Base-by-base conservation (phyloP, 768 basidiomycete species). In the Panellus pusillus region DNA sequence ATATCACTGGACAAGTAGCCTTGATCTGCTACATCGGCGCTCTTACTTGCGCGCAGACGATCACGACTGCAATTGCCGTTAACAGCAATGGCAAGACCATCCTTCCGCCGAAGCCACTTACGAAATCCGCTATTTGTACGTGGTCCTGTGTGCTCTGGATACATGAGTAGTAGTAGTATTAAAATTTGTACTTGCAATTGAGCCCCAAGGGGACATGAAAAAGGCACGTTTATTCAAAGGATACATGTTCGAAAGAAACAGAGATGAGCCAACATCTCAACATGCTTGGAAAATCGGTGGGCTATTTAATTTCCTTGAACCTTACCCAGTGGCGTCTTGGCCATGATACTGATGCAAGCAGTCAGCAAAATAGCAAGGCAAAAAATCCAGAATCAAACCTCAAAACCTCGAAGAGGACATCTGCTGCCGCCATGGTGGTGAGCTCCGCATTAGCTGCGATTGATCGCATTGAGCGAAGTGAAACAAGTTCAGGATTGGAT, bases 11-110 rank as follows among this genome's bases (percentile, higher is more conserved):
- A 24, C 86, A 85, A 66, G 71, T 84, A 6, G 50, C 67, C 12
- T 54, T 68, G 19, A 63, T 89, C 41, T 87, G 84, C 63, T 86
- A 83, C 6, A 89, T 89, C 48, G 87, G 89, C n/a, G n/a, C n/a
- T 63, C 88, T 82, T 55, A 87, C 84, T 18, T 88, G 86, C 55
- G 87, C 87, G 7, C 85, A 89, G 67, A 89, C 89, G 87, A 87
- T 89, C 52, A 79, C 86, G 12, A 84, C 84, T 9, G 86, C 85
- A 2, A 79, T 89, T 37, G 75, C 81, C 9, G 85, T 89, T 1
- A 72, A 72, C 35, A 79, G 84, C 5, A 73, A 84, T 58, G 84
- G 83, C 13, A 66, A 71, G 12, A 70, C 74, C 18, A 70, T 77
- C 40, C 68, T 85, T n/a, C 76, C 79, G 43, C 55, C 76, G 86